A percentile compares a stretch with the other conserved stretches of the same genome.
These are phyloP conservation scores for Pestalotiopsis sp. DNA, from an alignment of 2,329 filamentous ascomycete genomes.

Conservation along the genomic window DNA sequence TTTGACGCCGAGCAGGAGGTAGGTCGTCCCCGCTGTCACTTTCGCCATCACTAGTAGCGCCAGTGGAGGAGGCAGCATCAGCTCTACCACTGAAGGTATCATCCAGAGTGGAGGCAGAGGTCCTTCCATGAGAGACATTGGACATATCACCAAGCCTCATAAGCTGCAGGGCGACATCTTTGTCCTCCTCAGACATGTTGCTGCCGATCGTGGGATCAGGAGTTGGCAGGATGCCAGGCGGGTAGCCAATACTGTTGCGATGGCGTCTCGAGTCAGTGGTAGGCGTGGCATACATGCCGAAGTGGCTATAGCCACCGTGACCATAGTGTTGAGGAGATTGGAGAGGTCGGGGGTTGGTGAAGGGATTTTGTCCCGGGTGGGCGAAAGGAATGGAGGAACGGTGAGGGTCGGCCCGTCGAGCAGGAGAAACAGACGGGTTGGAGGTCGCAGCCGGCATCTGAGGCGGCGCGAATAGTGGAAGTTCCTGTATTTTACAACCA, in stretches of 20 bases:
- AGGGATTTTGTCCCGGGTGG: conserved; percentile 76
- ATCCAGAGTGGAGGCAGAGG: conserved; percentile 89
- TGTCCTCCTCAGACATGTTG: conserved; percentile 92
- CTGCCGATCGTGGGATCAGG: conserved; percentile 97
- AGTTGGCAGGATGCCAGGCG: conserved; percentile 76
- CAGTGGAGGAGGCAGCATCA: conserved; percentile 81
- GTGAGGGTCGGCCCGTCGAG: conserved; percentile 76
- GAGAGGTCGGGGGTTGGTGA: conserved; percentile 74
- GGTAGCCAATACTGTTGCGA: conserved; percentile 64
- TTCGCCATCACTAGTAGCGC: conserved; percentile 79
- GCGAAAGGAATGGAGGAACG: conserved; percentile 76
- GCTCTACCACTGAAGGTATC: conserved; percentile 91
- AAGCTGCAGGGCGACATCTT: conserved; percentile 92
- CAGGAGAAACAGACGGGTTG: conserved; percentile 94
- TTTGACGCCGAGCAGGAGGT: conserved; percentile 61
- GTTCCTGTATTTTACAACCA: conserved; percentile 63
- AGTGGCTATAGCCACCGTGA: conserved; percentile 52
- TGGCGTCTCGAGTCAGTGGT: conserved; percentile 64
- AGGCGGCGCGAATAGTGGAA: conserved; percentile 91
- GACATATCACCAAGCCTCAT: conserved; percentile 95
- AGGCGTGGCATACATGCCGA: conserved; percentile 65
- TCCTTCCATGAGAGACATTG: conserved; percentile 90
- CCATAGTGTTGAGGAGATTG: conserved; percentile 82
- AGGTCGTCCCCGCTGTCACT: conserved; percentile 67
- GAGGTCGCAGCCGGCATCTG: conserved; percentile 94